Conservation (phyloP, 805 yeast species). For the Cyberlindnera maritima region DNA sequence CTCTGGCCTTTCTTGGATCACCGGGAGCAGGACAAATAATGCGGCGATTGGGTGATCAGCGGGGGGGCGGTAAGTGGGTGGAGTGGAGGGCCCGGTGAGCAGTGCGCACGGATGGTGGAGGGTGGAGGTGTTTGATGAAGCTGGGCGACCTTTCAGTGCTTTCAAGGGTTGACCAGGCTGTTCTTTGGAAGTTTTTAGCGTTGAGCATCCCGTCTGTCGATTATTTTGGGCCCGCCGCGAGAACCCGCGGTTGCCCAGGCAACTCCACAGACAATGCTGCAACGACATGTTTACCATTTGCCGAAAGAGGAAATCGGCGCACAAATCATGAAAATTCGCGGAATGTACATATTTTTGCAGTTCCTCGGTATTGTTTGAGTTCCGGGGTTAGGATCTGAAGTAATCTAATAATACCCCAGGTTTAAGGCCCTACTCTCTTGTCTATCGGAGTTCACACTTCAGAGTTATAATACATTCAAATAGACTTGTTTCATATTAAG, state of each 20-base stretch:
- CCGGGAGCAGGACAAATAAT: background rate
- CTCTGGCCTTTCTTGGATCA: background rate
- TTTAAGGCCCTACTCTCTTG: too few relatives aligned
- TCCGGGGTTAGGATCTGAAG: too few relatives aligned
- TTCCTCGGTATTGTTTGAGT: background rate
- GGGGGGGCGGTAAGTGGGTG: background rate
- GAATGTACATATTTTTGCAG: background rate
- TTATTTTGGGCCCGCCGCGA: background rate
- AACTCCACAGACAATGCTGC: slow-evolving; percentile 6
- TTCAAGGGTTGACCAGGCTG: background rate
- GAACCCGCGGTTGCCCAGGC: slow-evolving; percentile 6
- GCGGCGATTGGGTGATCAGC: background rate
- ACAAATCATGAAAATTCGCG: background rate
- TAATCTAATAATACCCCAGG: too few relatives aligned
- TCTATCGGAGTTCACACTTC: too few relatives aligned
- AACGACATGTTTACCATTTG: slow-evolving; percentile 10
- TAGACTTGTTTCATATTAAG: too few relatives aligned
- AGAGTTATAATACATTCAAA: too few relatives aligned
- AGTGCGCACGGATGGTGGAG: too few relatives aligned
- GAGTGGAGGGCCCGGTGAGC: background rate
- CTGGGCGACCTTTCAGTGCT: background rate
- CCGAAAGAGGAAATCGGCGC: slow-evolving; percentile 4
- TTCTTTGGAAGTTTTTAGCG: background rate
- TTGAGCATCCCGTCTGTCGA: background rate
- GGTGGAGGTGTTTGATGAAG: too few relatives aligned